Percentiles rank a stretch among this genome's conserved stretches.
Conservation (phyloP, 768 basidiomycete species). For the Nidularia pulvinata region DNA sequence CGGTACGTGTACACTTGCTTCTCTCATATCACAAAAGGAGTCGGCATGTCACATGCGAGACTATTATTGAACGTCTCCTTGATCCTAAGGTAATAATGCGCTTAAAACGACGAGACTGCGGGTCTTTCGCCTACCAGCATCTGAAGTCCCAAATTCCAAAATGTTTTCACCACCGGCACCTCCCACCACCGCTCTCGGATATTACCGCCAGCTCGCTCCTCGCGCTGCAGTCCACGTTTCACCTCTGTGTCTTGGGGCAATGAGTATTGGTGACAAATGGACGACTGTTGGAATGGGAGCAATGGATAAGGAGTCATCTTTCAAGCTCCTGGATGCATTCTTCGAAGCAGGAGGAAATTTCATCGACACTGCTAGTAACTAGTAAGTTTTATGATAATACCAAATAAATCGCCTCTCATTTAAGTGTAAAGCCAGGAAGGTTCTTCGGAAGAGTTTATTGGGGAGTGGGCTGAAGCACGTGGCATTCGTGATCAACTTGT, state of each 20-base stretch:
- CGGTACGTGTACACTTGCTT: too few species aligned
- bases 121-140: too few species aligned
- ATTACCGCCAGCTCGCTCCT: not conserved
- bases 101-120: too few species aligned
- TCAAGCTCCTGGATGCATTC: not conserved
- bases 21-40: too few species aligned
- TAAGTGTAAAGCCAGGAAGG: slow-evolving; percentile 39
- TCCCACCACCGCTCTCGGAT: not conserved
- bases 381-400: not conserved
- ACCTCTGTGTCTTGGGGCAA: slow-evolving; percentile 30
- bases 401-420: slow-evolving; percentile 1
- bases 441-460: slow-evolving; percentile 46
- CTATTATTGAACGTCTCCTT: too few species aligned
- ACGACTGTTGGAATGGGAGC: slow-evolving; percentile 14
- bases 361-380: slow-evolving; percentile 37
- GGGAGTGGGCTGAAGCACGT: slow-evolving; percentile 46
- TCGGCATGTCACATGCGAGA: too few species aligned
- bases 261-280: slow-evolving; percentile 33
- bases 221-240: slow-evolving; percentile 6
- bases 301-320: slow-evolving; percentile 25
- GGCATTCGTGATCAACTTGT: slow-evolving; percentile 47
- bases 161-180: not conserved
- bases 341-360: slow-evolving; percentile 20
- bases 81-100: too few species aligned
- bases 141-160: not conserved